Evolutionary conservation across 768 basidiomycete genomes (phyloP).

Genomic region (Termitomyces heimii): DNA sequence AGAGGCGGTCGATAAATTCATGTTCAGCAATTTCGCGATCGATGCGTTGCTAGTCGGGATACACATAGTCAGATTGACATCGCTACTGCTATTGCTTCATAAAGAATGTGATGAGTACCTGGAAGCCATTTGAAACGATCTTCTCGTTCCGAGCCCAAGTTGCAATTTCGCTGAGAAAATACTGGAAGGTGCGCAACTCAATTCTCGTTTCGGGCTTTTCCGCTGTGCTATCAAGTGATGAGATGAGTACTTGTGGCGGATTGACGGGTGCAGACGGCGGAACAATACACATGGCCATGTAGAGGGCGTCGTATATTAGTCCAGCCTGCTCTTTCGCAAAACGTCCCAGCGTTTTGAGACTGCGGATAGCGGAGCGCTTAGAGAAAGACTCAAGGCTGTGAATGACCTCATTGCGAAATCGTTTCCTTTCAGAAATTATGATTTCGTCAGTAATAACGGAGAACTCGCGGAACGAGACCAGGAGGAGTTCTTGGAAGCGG

Average conservation of each 20-base stretch:
- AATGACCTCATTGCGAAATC: slow-evolving; percentile 85
- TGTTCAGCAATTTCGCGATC: slow-evolving; percentile 93
- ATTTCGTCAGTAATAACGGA: slow-evolving; percentile 94
- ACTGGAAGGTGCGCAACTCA: slow-evolving; percentile 76
- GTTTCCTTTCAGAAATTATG: slow-evolving; percentile 79
- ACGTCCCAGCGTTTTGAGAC: slow-evolving; percentile 69
- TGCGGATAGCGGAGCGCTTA: slow-evolving; percentile 86
- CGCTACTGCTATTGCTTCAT: neutral
- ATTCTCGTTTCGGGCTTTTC: slow-evolving; percentile 90
- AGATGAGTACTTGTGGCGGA: slow-evolving; percentile 47
- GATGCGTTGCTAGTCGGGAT: slow-evolving; percentile 60
- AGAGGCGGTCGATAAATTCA: slow-evolving; percentile 89
- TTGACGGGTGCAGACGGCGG: slow-evolving; percentile 56
- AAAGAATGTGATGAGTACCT: slow-evolving; percentile 37
- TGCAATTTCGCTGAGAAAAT: slow-evolving; percentile 87
- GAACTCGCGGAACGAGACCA: slow-evolving; percentile 97
- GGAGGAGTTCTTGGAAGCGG: slow-evolving; percentile 93
- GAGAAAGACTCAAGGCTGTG: slow-evolving; percentile 92
- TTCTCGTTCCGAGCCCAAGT: slow-evolving; percentile 96
- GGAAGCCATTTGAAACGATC: slow-evolving; percentile 88
- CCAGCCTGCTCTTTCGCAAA: slow-evolving; percentile 88
- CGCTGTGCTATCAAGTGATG: slow-evolving; percentile 53
- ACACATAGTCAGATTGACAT: neutral
- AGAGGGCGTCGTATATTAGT: slow-evolving; percentile 87
- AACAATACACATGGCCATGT: slow-evolving; percentile 74